phyloP scores from a whole-genome alignment of 257 asterid genomes.

The Asclepias syriaca region DNA sequence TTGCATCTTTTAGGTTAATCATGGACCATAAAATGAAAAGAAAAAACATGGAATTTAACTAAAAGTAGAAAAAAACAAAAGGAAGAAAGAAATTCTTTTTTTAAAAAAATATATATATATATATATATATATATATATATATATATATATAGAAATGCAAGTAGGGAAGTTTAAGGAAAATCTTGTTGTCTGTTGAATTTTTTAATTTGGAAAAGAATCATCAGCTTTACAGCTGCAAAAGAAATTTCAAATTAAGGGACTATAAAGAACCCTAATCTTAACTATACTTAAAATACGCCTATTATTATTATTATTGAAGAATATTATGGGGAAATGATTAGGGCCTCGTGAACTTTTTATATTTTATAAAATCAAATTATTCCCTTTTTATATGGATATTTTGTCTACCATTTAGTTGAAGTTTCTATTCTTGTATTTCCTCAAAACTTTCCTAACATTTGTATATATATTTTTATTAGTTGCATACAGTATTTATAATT shows the following conservation, averaged over 20 bases:
- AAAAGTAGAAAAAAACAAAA: neutral
- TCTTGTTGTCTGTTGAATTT: neutral
- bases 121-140: too few species aligned
- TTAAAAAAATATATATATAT: too few species aligned
- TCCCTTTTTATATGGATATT: neutral
- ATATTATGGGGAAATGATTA: neutral
- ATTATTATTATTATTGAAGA: too few species aligned
- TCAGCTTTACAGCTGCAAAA: slow-evolving; percentile 7
- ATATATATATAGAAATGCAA: neutral
- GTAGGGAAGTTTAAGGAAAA: neutral
- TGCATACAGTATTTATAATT: too few species aligned
- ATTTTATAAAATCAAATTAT: too few species aligned
- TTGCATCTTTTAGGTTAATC: neutral
- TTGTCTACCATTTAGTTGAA: neutral
- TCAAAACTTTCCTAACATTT: too few species aligned
- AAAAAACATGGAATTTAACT: neutral
- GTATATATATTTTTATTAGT: too few species aligned
- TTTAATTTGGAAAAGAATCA: slow-evolving; percentile 7
- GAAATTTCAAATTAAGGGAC: neutral
- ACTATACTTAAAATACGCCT: neutral
- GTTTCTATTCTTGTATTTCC: neutral
- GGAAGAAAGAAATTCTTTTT: too few species aligned
- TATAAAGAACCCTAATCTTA: neutral
- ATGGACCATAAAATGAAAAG: too few species aligned
- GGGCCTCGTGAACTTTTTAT: neutral